Percentiles rank a stretch among this genome's conserved stretches.
phyloP scores from a whole-genome alignment of 2,329 filamentous ascomycete genomes.

The Nemania sp. region DNA sequence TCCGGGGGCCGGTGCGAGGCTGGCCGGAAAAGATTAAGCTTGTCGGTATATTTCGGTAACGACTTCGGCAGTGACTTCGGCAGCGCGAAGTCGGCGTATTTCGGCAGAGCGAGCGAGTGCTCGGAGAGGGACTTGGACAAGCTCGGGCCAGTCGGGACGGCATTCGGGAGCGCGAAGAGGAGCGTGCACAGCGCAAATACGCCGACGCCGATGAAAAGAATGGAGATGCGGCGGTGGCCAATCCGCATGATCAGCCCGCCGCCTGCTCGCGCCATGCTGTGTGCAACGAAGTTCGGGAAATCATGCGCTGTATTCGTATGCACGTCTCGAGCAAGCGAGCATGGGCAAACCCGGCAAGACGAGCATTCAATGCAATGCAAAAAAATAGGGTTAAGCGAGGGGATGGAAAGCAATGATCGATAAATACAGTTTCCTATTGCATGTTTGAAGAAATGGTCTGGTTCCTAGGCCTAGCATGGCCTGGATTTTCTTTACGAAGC shows the following conservation, averaged over 20 bases:
- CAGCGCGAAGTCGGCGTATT: constrained; percentile 49
- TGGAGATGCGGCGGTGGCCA: constrained; percentile 54
- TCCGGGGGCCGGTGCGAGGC: constrained; percentile 72
- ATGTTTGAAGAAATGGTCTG: no score
- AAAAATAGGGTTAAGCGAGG: constrained; percentile 6
- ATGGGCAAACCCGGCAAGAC: no score
- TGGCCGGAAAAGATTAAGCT: constrained; percentile 67
- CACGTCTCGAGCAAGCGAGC: neutral
- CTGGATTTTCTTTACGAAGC: neutral
- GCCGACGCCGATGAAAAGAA: constrained; percentile 55
- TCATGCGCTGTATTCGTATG: no score
- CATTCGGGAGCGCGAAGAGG: constrained; percentile 54
- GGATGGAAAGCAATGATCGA: constrained; percentile 8
- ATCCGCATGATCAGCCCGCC: constrained; percentile 54
- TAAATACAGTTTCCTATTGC: neutral
- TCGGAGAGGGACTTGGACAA: constrained; percentile 53
- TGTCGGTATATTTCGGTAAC: constrained; percentile 51
- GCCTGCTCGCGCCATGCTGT: constrained; percentile 52
- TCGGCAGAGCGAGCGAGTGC: constrained; percentile 54
- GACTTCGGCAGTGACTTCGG: no score
- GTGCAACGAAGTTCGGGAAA: no score
- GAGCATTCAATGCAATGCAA: neutral
- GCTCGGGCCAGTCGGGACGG: constrained; percentile 52
- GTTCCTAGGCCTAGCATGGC: constrained; percentile 3
- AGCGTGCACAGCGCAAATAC: constrained; percentile 58